Evolutionary conservation across 1,284 basidiomycete genomes (phyloP), one percentile per base, ranked within the genome.

Genomic region (Ceratobasidium sp.): DNA sequence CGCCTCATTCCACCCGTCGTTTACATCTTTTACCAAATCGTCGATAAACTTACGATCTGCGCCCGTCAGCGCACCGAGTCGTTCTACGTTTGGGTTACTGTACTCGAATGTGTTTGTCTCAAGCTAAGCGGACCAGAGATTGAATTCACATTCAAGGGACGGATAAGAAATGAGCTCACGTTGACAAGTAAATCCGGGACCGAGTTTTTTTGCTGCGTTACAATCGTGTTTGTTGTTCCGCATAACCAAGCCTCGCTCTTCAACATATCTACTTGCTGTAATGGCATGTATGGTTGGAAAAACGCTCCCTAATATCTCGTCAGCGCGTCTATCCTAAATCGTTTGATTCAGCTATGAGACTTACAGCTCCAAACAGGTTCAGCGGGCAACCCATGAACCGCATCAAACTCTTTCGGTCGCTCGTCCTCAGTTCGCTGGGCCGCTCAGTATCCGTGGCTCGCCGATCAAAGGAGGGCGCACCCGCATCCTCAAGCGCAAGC

Each of bases 21-120:
- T 93, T 12, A 96, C 93, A 60, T 92, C 92, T 67, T 85, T 86
- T 58, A 83, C 79, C 39, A 89, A 84, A 76, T 90, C 89, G 78
- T 91, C 89, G 85, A 99, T 96, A 97, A 97, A 99, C 80, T 95
- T 97, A 72, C 97, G 85, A 81, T 99, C 97, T 0, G 96, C 94
- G 0, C 97, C 84, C 0, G 97, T 98, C 73, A 99, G 83, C 4
- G 87, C 87, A 32, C 92, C 88, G 30, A 91, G 82, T 34, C 91
- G 86, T 76, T 97, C 94, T 4, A 97, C 79, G 78, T 85, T 88
- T 0, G 91, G 88, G 79, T 98, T 91, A 30, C 89, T 84, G 81
- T 96, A 94, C 76, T 97, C 94, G 74, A 98, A 88, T 0, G 85
- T 84, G 10, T 90, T 92, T 2, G 89, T 91, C 78, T 97, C 96